Evolutionary conservation across 805 yeast species (phyloP).

Genomic region (Brettanomyces nanus): DNA sequence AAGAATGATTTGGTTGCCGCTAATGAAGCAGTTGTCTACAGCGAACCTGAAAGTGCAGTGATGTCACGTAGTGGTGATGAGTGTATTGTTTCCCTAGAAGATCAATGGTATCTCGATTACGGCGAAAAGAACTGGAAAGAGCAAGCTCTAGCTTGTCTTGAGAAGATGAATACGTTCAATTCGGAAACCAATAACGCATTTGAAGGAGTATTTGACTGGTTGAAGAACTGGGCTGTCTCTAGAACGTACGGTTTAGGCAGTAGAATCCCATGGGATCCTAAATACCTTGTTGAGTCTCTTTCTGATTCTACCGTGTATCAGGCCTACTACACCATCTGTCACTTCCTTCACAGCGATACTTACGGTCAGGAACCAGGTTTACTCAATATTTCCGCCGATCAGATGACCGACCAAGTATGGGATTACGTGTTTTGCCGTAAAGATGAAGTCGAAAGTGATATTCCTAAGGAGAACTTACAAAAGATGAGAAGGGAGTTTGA

Average conservation of each 20-base stretch:
- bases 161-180: conserved; percentile 66
- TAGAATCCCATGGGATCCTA: conserved; percentile 92
- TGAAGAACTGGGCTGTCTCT: conserved; percentile 96
- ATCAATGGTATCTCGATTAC: conserved; percentile 96
- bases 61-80: conserved; percentile 94
- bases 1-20: conserved; percentile 70
- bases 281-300: conserved; percentile 85
- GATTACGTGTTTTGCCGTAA: conserved; percentile 76
- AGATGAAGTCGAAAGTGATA: conserved; percentile 47
- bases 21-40: conserved; percentile 80
- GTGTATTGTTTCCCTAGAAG: conserved; percentile 94
- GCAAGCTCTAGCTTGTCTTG: conserved; percentile 72
- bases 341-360: conserved; percentile 77
- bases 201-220: conserved; percentile 92
- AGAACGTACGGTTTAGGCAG: conserved; percentile 96
- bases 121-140: conserved; percentile 91
- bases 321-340: conserved; percentile 87
- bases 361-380: conserved; percentile 73
- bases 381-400: conserved; percentile 66
- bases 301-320: conserved; percentile 95
- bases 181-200: conserved; percentile 85
- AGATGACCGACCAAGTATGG: conserved; percentile 88
- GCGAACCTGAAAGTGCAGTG: conserved; percentile 88
- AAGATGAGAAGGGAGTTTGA: conserved; percentile 88
- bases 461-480: conserved; percentile 60